These are phyloP conservation scores for Fagus crenata DNA, from an alignment of 306 rosid species.

Conservation along the genomic window DNA sequence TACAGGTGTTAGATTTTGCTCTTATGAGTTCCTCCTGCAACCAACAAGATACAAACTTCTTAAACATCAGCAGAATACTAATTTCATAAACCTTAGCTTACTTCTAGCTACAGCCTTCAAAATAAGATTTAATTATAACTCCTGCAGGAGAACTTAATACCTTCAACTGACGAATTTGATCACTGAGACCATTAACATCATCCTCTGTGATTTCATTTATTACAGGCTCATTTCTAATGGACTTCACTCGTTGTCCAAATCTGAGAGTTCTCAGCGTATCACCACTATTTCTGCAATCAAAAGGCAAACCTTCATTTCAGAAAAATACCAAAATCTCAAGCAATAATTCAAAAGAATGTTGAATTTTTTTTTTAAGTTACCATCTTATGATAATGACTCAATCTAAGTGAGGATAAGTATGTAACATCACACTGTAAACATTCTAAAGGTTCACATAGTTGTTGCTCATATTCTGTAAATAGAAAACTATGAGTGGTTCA, in stretches of 20 bases:
- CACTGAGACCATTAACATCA: conserved; percentile 81
- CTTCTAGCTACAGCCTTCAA: conserved; percentile 10
- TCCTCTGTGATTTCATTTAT: conserved; percentile 88
- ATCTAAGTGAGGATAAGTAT: neutral
- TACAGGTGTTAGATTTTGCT: conserved; percentile 56
- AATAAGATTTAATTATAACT: conserved; percentile 19
- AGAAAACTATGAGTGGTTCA: conserved; percentile 6
- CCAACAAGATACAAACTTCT: conserved; percentile 1
- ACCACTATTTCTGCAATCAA: conserved; percentile 58
- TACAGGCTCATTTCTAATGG: conserved; percentile 67
- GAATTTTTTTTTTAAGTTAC: neutral
- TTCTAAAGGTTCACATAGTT: neutral
- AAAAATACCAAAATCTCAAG: neutral
- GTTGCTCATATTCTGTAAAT: neutral
- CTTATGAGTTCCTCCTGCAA: conserved; percentile 89
- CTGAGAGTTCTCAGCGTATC: conserved; percentile 75
- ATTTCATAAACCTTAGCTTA: conserved; percentile 12
- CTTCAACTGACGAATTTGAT: conserved; percentile 90
- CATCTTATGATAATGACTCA: neutral
- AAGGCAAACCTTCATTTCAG: conserved; percentile 26
- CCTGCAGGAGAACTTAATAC: conserved; percentile 36
- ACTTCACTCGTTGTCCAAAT: conserved; percentile 83
- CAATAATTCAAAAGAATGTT: neutral
- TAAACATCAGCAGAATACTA: neutral
- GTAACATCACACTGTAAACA: neutral